phyloP scores from a whole-genome alignment of 306 rosid genomes.

The Sindora glabra region DNA sequence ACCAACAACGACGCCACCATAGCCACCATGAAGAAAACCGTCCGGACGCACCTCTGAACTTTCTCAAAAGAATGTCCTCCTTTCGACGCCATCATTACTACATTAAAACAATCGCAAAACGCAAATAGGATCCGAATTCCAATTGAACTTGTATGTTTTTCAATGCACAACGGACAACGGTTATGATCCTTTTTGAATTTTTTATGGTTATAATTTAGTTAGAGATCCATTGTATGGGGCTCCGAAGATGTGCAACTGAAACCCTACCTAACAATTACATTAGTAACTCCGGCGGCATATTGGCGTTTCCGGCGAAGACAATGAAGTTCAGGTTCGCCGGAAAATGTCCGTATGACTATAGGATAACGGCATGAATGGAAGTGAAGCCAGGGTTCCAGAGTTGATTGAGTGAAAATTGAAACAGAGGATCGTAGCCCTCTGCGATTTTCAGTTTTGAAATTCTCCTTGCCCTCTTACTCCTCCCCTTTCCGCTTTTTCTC shows the following conservation, averaged over 20 bases:
- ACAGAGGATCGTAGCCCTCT: constrained; percentile 8
- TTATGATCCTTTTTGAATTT: constrained; percentile 14
- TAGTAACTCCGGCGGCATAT: constrained; percentile 17
- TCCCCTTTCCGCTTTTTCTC: neutral
- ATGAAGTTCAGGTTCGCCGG: constrained; percentile 9
- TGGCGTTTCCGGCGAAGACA: constrained; percentile 40
- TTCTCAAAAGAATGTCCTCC: constrained; percentile 68
- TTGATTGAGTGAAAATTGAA: neutral
- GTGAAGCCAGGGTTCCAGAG: constrained; percentile 31
- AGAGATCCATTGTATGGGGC: constrained; percentile 14
- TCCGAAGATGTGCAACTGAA: constrained; percentile 13
- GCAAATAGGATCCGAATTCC: neutral
- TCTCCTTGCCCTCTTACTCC: constrained; percentile 22
- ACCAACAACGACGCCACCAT: constrained; percentile 74
- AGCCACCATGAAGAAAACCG: constrained; percentile 76
- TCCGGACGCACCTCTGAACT: constrained; percentile 59
- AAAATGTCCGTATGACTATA: neutral
- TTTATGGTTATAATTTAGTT: neutral
- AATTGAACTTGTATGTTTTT: neutral
- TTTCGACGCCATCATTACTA: no score
- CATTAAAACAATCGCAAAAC: no score
- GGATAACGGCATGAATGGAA: constrained; percentile 21
- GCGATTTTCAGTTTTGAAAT: no score
- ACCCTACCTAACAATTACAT: constrained; percentile 14
- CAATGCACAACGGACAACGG: constrained; percentile 14